Evolutionary conservation across 2,329 filamentous ascomycete genomes (phyloP).

Genomic region (Aurifilum marmelostoma): DNA sequence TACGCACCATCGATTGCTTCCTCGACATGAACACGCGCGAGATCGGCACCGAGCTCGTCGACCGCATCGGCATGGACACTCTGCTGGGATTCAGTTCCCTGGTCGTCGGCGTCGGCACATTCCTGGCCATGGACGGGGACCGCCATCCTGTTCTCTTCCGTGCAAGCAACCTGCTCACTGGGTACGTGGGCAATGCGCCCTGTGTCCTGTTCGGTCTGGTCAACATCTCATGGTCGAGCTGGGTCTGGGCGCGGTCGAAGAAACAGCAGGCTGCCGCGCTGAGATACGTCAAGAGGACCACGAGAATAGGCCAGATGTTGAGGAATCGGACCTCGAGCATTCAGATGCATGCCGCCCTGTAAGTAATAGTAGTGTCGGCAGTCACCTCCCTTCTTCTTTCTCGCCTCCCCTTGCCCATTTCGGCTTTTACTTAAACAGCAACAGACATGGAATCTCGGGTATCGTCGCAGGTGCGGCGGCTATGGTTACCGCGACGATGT

Average conservation of each 20-base stretch:
- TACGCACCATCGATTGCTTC: slow-evolving; percentile 40
- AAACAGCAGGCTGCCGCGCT: slow-evolving; percentile 39
- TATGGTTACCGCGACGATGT: slow-evolving; percentile 52
- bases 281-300: slow-evolving; percentile 34
- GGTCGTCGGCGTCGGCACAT: slow-evolving; percentile 54
- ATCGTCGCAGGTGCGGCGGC: slow-evolving; percentile 53
- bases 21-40: slow-evolving; percentile 52
- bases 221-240: slow-evolving; percentile 52
- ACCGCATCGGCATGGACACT: slow-evolving; percentile 54
- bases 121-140: slow-evolving; percentile 56
- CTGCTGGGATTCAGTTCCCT: slow-evolving; percentile 54
- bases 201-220: slow-evolving; percentile 52
- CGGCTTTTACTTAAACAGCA: background rate
- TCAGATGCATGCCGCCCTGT: slow-evolving; percentile 46
- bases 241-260: slow-evolving; percentile 46
- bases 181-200: slow-evolving; percentile 57
- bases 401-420: background rate
- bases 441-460: slow-evolving; percentile 46
- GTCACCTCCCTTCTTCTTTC: background rate
- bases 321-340: slow-evolving; percentile 44
- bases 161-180: slow-evolving; percentile 57
- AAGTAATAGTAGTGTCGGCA: background rate
- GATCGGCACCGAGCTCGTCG: slow-evolving; percentile 53
- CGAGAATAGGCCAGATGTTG: slow-evolving; percentile 37
- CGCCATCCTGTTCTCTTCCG: slow-evolving; percentile 44